Base-by-base conservation (phyloP, 176 grass and related monocot genomes). In the Ensete glaucum region DNA sequence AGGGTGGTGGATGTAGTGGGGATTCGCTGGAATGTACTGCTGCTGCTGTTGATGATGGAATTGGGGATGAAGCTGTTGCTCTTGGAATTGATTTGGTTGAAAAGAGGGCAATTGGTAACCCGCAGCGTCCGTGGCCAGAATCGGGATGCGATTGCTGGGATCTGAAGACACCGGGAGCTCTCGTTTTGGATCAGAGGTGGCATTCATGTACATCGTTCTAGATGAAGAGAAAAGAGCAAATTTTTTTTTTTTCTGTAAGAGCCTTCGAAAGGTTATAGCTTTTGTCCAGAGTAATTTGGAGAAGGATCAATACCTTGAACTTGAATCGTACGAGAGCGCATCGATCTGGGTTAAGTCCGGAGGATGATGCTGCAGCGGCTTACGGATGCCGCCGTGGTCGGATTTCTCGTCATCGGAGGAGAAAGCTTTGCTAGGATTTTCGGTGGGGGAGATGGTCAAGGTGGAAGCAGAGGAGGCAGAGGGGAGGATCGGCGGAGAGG, bases 1-100 rank as follows among this genome's bases (percentile, higher is more conserved):
- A 15, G 86, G 84, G 53, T 94, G 87, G 76, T 94, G 91, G 52
- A 99, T 89, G 78, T 91, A 99, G 71, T 99, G 88, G 52, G 86
- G 86, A 70, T 89, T 94, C 3, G 83, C 66, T 0, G 82, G 69
- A 9, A 92, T 86, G 77, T 86, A 89, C 64, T 77, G 60, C 56
- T 77, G 95, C 70, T 85, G 90, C 11, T 88, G 89, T 9, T 81
- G 89, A 13, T 80, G 87, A 56, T 52, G 86, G 6, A 50, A 80
- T 10, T 52, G 85, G 16, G 27, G 73, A 70, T 79, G 88, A 3
- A 58, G 84, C 0, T 52, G 78, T 51, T 90, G 87, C 81, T 87
- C 89, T n/a, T 83, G 89, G 5, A 55, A 82, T 1, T 81, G 93
- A 14, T 81, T 83, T 4, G 73, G 29, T 15, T 88, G 93, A 71